Percentiles rank a stretch among this genome's conserved stretches.
phyloP scores from a whole-genome alignment of 148 eudicot species.

The Cornus suecica region DNA sequence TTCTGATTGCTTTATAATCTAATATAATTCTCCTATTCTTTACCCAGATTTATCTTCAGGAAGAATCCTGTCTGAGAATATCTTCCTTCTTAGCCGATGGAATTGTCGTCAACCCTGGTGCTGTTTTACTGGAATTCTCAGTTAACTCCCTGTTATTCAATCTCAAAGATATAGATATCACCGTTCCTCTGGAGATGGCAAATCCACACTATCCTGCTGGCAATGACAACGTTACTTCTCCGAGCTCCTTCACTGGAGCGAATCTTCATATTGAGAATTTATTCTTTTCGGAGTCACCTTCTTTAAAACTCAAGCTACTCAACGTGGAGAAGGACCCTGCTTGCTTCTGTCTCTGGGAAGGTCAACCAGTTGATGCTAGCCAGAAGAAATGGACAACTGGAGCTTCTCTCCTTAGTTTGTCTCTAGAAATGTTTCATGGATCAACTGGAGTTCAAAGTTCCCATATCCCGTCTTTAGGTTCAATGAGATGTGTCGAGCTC shows the following conservation, averaged over 20 bases:
- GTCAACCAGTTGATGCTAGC: slow-evolving; percentile 89
- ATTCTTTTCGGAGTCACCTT: slow-evolving; percentile 66
- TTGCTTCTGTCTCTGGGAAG: slow-evolving; percentile 89
- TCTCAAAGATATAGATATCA: slow-evolving; percentile 68
- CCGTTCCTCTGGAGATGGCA: slow-evolving; percentile 61
- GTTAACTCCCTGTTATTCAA: slow-evolving; percentile 61
- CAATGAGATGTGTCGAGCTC: slow-evolving; percentile 82
- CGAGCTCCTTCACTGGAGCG: slow-evolving; percentile 65
- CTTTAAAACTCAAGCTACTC: slow-evolving; percentile 47
- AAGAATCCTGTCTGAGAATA: slow-evolving; percentile 92
- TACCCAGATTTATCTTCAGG: slow-evolving; percentile 88
- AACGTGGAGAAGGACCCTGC: slow-evolving; percentile 91
- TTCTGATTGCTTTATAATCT: background rate
- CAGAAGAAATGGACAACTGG: slow-evolving; percentile 78
- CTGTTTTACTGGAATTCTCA: slow-evolving; percentile 65
- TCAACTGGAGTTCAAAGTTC: slow-evolving; percentile 28
- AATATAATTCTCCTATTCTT: slow-evolving; percentile 13
- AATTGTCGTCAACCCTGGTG: slow-evolving; percentile 55
- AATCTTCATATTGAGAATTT: slow-evolving; percentile 77
- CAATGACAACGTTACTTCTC: slow-evolving; percentile 23
- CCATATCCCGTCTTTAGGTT: slow-evolving; percentile 27
- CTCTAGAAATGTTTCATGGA: slow-evolving; percentile 54
- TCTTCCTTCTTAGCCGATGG: slow-evolving; percentile 93
- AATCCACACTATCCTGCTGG: slow-evolving; percentile 22
- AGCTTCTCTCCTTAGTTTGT: slow-evolving; percentile 66